Evolutionary conservation across 352 stramenopile genomes (phyloP).

Genomic region (Globisporangium takayamanum): DNA sequence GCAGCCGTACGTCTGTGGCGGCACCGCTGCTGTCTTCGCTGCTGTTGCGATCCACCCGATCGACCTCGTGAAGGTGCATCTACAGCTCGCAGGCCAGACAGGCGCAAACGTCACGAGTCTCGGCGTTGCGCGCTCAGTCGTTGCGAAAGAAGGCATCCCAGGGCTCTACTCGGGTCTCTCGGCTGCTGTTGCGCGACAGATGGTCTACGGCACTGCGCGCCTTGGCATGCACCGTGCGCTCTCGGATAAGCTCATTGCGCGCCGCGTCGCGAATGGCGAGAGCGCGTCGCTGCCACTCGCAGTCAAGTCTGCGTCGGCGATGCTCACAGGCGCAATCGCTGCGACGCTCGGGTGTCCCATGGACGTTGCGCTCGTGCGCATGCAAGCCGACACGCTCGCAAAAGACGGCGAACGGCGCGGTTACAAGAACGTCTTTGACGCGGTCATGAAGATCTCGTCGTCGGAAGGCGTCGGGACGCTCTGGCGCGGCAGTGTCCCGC

Average conservation of each 20-base stretch:
- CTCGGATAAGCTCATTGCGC: conserved; percentile 71
- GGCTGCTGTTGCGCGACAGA: conserved; percentile 73
- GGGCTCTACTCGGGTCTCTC: conserved; percentile 84
- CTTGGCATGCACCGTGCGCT: conserved; percentile 83
- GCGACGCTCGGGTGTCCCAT: conserved; percentile 97
- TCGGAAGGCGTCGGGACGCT: conserved; percentile 87
- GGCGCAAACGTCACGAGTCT: conserved; percentile 69
- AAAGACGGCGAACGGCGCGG: conserved; percentile 87
- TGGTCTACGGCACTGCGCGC: conserved; percentile 82
- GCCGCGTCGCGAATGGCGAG: conserved; percentile 61
- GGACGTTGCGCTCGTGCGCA: conserved; percentile 96
- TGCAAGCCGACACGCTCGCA: conserved; percentile 96
- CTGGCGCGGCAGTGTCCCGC: conserved; percentile 87
- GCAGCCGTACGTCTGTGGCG: conserved; percentile 79
- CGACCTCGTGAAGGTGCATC: conserved; percentile 88
- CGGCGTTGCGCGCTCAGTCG: conserved; percentile 67
- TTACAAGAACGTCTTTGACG: conserved; percentile 99
- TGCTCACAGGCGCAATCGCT: conserved; percentile 80
- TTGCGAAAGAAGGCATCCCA: conserved; percentile 72
- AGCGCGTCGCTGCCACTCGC: conserved; percentile 60
- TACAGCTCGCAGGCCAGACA: conserved; percentile 83
- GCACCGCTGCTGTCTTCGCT: conserved; percentile 64
- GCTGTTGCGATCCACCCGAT: conserved; percentile 86
- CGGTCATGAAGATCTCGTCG: conserved; percentile 83
- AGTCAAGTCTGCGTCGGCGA: conserved; percentile 70